A percentile compares a stretch with the other conserved stretches of the same genome.
phyloP scores from a whole-genome alignment of 116 monocot genomes.

The Iris pallida region DNA sequence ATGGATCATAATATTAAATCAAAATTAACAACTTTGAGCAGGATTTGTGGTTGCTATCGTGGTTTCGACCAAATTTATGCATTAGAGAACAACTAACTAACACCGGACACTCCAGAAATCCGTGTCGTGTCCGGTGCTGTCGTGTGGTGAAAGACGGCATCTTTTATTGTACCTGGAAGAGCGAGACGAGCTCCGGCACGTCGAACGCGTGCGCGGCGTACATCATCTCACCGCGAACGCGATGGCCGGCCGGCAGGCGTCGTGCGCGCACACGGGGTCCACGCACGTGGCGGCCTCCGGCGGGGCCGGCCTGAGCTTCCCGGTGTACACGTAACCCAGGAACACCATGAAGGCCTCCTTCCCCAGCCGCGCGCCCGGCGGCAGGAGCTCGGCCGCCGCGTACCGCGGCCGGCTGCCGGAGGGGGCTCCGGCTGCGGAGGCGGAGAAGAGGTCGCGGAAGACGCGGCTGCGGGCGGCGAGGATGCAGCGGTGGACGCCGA shows the following conservation, averaged over 20 bases:
- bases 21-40: background rate
- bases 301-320: conserved; percentile 57
- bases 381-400: conserved; percentile 48
- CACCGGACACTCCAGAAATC: no score
- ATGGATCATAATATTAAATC: background rate
- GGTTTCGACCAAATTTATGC: background rate
- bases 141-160: no score
- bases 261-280: conserved; percentile 62
- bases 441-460: conserved; percentile 57
- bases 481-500: conserved; percentile 89
- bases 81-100: background rate
- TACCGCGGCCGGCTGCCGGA: conserved; percentile 41
- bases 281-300: conserved; percentile 63
- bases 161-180: conserved; percentile 60
- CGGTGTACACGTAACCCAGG: conserved; percentile 80
- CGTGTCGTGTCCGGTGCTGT: no score
- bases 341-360: conserved; percentile 71
- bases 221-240: conserved; percentile 66
- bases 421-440: background rate
- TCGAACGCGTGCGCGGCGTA: conserved; percentile 70
- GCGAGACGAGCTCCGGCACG: conserved; percentile 66
- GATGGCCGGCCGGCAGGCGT: conserved; percentile 77
- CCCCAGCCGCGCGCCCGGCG: conserved; percentile 40
- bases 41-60: background rate
- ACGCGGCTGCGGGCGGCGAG: conserved; percentile 72